Evolutionary conservation across 805 yeast species (phyloP), one percentile per base, ranked within the genome.

Genomic region (Saccharomycopsis malanga): DNA sequence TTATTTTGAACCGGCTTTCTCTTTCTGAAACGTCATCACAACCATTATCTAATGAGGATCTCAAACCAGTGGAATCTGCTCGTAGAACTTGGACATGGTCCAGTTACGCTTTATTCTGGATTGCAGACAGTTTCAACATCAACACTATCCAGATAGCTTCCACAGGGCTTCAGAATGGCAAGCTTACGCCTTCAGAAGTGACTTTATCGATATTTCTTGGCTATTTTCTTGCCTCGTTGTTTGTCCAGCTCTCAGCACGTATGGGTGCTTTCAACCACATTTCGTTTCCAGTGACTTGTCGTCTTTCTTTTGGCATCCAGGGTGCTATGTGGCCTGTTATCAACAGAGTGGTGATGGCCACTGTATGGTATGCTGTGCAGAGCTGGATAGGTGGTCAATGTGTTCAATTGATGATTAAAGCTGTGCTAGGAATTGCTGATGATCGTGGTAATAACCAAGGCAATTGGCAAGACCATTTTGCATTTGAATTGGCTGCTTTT

Each of bases 71-170:
- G 2, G 89, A 85, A 58, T 70, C 65, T 14, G 74, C 67, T 2
- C 76, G 94, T 57, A 71, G 95, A 57, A 73, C 76, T 15, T 87
- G 96, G 96, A 67, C 76, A 23, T 83, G 93, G 91, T 79, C 69
- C 63, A 84, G 85, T 61, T 87, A 67, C 59, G 79, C 82, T 12
- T 77, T 76, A 53, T 83, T 85, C 57, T 87, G 96, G 96, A 63
- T 87, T 48, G 87, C 95, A 0, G 96, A 87, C 61, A 79, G 94
- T 29, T 84, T 87, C 68, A 87, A 87, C 65, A 79, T 87, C 60
- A 86, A 84, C 61, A 85, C 96, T 4, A 86, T 93, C 88, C 87
- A 83, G 68, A 85, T 87, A 56, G 95, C 95, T 2, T 79, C 91
- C 5, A 83, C 94, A 0, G 94, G 95, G 57, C 80, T 83, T 6